Percentiles rank a stretch among this genome's conserved stretches.
These are phyloP conservation scores for Mycothermus thermophilus DNA, from an alignment of 495 filamentous ascomycete genomes.

Conservation along the genomic window DNA sequence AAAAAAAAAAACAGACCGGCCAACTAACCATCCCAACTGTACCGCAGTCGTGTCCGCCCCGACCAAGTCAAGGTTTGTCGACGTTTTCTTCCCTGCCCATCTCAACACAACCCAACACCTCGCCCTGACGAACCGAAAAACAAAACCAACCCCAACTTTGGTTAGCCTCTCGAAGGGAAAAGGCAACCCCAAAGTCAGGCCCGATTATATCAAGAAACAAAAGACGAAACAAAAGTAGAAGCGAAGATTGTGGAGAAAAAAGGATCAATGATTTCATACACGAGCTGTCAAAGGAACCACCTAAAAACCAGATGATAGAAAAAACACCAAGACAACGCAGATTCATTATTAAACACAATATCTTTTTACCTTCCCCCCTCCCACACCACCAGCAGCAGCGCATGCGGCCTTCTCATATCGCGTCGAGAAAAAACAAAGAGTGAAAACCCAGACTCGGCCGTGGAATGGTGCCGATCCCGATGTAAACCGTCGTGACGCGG, in stretches of 20 bases:
- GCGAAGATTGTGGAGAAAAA: slow-evolving; percentile 9
- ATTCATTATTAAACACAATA: slow-evolving; percentile 30
- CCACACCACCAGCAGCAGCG: no score
- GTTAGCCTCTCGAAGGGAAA: no score
- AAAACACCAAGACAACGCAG: slow-evolving; percentile 1
- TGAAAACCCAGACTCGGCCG: not conserved
- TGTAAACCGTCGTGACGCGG: not conserved
- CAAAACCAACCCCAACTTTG: not conserved
- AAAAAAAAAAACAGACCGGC: no score
- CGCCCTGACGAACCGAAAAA: no score
- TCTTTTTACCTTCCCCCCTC: slow-evolving; percentile 12
- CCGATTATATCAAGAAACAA: slow-evolving; percentile 1
- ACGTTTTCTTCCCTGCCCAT: not conserved
- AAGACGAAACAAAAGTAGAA: slow-evolving; percentile 5
- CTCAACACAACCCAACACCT: not conserved
- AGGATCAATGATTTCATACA: slow-evolving; percentile 15
- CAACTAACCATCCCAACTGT: no score
- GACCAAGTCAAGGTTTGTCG: no score
- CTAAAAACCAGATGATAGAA: slow-evolving; percentile 10
- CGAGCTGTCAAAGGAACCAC: slow-evolving; percentile 12
- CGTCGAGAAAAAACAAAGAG: not conserved
- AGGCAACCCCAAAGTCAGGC: not conserved
- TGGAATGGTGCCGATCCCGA: not conserved
- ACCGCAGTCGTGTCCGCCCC: no score
- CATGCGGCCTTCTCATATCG: not conserved